Conservation (phyloP, 1,284 basidiomycete genomes). For the Inonotus obliquus region DNA sequence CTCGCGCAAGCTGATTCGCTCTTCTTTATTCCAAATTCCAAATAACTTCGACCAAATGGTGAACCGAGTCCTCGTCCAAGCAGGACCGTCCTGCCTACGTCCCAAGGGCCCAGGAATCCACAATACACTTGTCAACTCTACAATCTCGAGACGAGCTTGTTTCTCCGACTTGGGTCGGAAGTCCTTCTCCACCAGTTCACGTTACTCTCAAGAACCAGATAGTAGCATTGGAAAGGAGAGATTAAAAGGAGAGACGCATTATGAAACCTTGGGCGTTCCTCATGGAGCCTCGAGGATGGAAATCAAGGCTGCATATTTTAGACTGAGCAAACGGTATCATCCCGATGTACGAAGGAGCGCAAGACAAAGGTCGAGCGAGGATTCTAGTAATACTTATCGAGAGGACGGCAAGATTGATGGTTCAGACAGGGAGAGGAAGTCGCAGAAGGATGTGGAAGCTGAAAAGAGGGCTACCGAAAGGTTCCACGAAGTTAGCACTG, state of each 20-base stretch:
- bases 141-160: background rate
- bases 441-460: constrained; percentile 23
- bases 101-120: background rate
- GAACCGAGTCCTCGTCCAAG: background rate
- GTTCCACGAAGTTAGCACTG: constrained; percentile 45
- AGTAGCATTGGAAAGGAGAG: background rate
- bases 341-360: constrained; percentile 33
- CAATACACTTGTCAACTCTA: too few species aligned
- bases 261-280: constrained; percentile 10
- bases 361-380: background rate
- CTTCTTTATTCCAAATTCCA: background rate
- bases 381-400: background rate
- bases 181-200: background rate
- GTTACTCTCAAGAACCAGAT: background rate
- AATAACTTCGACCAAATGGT: background rate
- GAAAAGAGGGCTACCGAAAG: constrained; percentile 36
- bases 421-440: background rate
- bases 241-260: constrained; percentile 1
- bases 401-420: background rate
- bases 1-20: background rate
- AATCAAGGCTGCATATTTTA: constrained; percentile 15
- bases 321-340: constrained; percentile 49
- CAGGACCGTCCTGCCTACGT: background rate
- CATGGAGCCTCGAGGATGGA: constrained; percentile 12
- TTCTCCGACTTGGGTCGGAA: background rate